Evolutionary conservation across 2,329 filamentous ascomycete species (phyloP), one percentile per base, ranked within the genome.

Genomic region (Sarocladium brachiariae): DNA sequence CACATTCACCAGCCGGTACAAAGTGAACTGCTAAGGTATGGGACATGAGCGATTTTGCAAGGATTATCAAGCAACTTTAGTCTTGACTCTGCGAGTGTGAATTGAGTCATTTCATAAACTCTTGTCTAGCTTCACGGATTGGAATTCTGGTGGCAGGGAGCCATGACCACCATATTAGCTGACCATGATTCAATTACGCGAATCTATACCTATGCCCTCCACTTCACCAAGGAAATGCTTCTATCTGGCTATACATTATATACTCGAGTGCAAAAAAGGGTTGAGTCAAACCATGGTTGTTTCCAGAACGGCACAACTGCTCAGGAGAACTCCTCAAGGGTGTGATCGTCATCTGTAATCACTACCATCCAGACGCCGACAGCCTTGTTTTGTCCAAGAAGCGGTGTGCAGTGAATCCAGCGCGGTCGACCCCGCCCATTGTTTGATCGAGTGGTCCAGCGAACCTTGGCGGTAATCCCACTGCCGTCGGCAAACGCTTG

Each of bases 311-410:
- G n/a, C n/a, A n/a, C n/a, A n/a, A n/a, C n/a, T n/a, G n/a, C 13
- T 43, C 39, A 43, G n/a, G 43, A 47, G 27, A 47, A 47, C 25
- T 47, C 9, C 25, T 21, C 25, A 25, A 24, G n/a, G 8, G 10
- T n/a, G 25, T 49, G 18, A 41, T 86, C 81, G 50, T 83, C 82
- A 54, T 89, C 84, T 3, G 88, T 80, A 13, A 90, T 73, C 1
- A 89, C 76, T 5, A 89, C 74, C 83, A 90, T 87, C 86, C 86
- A 90, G 0, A 89, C 85, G 14, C 87, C 87, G 0, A 90, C 80
- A 3, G 77, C 71, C 2, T 83, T 82, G 55, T 83, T 83, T 37
- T 75, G 74, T 2, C 84, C 85, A 3, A 87, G 66, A 3, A 90
- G 68, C 2, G 87, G 86, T 19, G 86, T 90, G 60, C 84, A 87